Conservation (phyloP, 768 basidiomycete species). For the Boletus sensibilis region DNA sequence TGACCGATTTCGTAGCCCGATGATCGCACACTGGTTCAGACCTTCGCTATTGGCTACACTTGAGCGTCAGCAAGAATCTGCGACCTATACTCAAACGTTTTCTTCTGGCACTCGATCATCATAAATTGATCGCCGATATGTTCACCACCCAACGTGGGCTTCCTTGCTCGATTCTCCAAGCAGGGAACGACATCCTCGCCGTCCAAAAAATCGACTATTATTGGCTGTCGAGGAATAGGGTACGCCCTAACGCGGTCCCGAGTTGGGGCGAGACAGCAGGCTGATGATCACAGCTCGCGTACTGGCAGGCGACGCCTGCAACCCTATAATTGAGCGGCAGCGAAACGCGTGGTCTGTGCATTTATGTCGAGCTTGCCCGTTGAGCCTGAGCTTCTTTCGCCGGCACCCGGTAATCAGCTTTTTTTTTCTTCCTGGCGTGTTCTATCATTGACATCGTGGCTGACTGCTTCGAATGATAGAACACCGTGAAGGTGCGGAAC, state of each 20-base stretch:
- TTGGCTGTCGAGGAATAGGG: background rate
- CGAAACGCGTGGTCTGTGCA: background rate
- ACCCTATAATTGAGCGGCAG: background rate
- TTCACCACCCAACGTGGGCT: background rate
- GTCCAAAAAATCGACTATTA: background rate
- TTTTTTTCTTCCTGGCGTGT: background rate
- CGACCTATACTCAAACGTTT: background rate
- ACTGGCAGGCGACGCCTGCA: background rate
- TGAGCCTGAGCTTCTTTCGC: background rate
- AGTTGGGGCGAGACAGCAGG: background rate
- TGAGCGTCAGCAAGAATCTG: background rate
- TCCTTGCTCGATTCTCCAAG: background rate
- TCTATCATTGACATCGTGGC: background rate
- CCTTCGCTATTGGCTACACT: background rate
- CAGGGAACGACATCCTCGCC: background rate
- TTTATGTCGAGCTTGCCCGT: background rate
- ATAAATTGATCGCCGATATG: background rate
- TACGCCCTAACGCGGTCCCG: background rate
- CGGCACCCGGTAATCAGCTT: background rate
- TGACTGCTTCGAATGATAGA: background rate
- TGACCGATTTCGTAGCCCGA: background rate
- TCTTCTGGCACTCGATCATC: background rate
- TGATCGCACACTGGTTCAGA: background rate
- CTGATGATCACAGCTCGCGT: background rate
- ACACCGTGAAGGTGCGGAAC: slow-evolving; percentile 1